Conservation (phyloP, 306 rosid species). For the Citrullus colocynthis region DNA sequence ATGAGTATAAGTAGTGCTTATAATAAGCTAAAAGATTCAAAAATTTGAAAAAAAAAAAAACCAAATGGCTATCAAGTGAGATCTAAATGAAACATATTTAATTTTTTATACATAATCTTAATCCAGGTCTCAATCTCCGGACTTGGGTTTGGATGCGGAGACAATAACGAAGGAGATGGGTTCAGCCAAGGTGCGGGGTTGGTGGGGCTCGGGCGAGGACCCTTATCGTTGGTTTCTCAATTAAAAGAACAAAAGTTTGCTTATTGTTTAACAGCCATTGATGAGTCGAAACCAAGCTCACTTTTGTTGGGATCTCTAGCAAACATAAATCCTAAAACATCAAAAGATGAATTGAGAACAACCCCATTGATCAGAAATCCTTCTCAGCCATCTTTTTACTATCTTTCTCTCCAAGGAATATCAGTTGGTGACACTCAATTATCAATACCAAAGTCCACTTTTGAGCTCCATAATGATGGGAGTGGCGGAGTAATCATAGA, state of each 20-base stretch:
- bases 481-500: constrained; percentile 77
- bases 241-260: constrained; percentile 57
- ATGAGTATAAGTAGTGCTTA: too few relatives aligned
- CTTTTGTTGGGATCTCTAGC: constrained; percentile 55
- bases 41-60: too few relatives aligned
- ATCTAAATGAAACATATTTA: neutral
- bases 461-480: constrained; percentile 43
- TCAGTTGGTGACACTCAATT: constrained; percentile 45
- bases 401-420: constrained; percentile 64
- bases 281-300: constrained; percentile 37
- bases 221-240: constrained; percentile 71
- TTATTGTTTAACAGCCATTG: constrained; percentile 56
- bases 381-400: constrained; percentile 58
- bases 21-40: too few relatives aligned
- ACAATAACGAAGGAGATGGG: constrained; percentile 67
- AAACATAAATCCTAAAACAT: constrained; percentile 12
- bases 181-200: constrained; percentile 66
- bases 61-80: too few relatives aligned
- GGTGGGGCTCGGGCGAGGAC: constrained; percentile 79
- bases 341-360: constrained; percentile 4
- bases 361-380: constrained; percentile 62
- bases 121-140: neutral
- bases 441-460: constrained; percentile 29
- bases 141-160: constrained; percentile 82
- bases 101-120: neutral